Percentiles rank a stretch among this genome's conserved stretches.
Evolutionary conservation across 208 protist species (phyloP).

Genomic region (Leptomonas pyrrhocoris): DNA sequence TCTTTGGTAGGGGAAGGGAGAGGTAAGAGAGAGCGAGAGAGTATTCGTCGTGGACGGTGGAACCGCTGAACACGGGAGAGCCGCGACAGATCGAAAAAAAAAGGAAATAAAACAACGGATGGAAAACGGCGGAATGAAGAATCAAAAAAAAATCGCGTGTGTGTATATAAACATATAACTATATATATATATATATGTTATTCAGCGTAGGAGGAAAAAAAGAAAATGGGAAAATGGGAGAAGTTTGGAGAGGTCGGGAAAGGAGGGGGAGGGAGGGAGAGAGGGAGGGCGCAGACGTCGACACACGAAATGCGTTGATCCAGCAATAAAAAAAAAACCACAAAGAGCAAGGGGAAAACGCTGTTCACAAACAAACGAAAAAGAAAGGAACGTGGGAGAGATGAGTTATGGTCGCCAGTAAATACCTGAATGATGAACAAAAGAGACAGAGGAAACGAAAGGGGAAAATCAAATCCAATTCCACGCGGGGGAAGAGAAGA

Average conservation of each 20-base stretch:
- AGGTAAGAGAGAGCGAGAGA: neutral
- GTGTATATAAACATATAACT: no score
- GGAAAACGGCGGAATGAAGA: neutral
- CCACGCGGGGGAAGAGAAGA: neutral
- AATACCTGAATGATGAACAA: neutral
- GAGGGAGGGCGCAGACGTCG: no score
- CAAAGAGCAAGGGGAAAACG: no score
- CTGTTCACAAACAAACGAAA: no score
- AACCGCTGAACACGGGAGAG: neutral
- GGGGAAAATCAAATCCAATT: neutral
- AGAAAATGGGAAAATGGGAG: neutral
- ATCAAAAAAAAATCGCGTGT: neutral
- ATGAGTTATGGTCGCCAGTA: no score
- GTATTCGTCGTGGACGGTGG: neutral
- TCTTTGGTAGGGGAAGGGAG: neutral
- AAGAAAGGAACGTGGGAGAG: neutral
- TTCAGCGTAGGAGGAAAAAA: neutral
- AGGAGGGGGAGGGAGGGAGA: no score
- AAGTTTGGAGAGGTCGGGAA: neutral
- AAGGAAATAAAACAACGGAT: neutral
- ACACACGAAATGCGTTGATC: no score
- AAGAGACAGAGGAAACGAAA: constrained; percentile 15
- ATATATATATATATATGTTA: no score
- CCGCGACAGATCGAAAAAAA: neutral
- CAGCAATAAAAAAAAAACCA: no score